Percentiles rank a stretch among this genome's conserved stretches.
Conservation (phyloP, 192 early-diverging fungal species). For the Paraglomus brasilianum region DNA sequence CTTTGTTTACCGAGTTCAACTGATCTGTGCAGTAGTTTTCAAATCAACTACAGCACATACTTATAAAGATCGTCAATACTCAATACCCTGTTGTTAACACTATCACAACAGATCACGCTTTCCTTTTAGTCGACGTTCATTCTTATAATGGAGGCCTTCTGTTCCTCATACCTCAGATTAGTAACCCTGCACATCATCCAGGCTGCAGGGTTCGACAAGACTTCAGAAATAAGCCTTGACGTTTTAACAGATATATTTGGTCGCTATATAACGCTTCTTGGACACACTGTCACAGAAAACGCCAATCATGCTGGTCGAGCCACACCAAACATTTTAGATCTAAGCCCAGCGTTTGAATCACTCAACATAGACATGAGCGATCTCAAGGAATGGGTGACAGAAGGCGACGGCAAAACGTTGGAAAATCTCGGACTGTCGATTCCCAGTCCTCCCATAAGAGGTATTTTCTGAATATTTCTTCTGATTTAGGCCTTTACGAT, state of each 20-base stretch:
- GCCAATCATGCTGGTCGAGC: constrained; percentile 49
- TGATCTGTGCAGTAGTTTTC: too few species aligned
- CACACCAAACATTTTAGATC: constrained; percentile 44
- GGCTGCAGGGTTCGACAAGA: constrained; percentile 54
- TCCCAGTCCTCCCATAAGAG: too few species aligned
- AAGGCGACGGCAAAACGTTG: constrained; percentile 43
- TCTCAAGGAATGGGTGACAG: constrained; percentile 46
- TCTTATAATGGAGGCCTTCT: constrained; percentile 33
- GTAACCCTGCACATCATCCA: constrained; percentile 52
- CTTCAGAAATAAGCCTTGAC: constrained; percentile 40
- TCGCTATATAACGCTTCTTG: constrained; percentile 48
- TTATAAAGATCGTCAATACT: too few species aligned
- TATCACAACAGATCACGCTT: too few species aligned
- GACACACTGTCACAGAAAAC: constrained; percentile 44
- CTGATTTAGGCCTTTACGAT: too few species aligned
- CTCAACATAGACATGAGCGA: constrained; percentile 41
- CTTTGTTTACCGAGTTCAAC: too few species aligned
- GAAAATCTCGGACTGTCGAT: background rate
- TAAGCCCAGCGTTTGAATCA: constrained; percentile 42
- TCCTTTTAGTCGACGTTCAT: too few species aligned
- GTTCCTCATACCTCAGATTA: constrained; percentile 48
- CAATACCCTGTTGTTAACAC: too few species aligned
- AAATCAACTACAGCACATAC: too few species aligned
- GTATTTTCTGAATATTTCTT: too few species aligned
- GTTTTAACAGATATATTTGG: constrained; percentile 53